Evolutionary conservation across 768 basidiomycete genomes (phyloP).

Genomic region (Xerocomellus chrysenteron): DNA sequence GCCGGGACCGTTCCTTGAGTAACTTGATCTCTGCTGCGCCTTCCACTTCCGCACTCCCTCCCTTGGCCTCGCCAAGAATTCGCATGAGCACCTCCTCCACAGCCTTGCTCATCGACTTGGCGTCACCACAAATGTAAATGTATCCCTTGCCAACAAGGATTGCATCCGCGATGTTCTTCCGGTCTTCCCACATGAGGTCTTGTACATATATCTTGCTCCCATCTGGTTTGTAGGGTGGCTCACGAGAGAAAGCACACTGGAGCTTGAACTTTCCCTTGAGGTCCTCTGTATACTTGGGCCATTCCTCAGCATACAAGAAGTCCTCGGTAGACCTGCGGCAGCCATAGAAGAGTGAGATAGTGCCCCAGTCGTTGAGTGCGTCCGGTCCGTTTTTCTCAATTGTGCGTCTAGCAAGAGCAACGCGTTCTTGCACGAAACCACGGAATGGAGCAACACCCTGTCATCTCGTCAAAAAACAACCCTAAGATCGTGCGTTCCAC

Average conservation of each 20-base stretch:
- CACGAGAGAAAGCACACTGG: constrained; percentile 88
- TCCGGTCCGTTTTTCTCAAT: constrained; percentile 94
- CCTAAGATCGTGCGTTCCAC: not conserved
- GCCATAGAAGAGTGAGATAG: constrained; percentile 93
- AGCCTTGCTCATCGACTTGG: constrained; percentile 92
- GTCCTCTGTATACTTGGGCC: constrained; percentile 83
- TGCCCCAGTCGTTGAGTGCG: constrained; percentile 93
- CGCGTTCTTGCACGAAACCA: constrained; percentile 96
- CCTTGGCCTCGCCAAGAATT: constrained; percentile 92
- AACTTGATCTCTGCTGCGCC: constrained; percentile 90
- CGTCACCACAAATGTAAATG: constrained; percentile 95
- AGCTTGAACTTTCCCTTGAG: constrained; percentile 90
- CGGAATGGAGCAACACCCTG: constrained; percentile 99
- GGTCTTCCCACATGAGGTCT: constrained; percentile 88
- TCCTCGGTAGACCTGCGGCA: constrained; percentile 89
- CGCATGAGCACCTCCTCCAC: constrained; percentile 87
- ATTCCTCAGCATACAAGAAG: constrained; percentile 94
- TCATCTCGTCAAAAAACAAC: constrained; percentile 9
- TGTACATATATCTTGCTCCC: constrained; percentile 99
- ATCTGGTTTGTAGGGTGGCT: constrained; percentile 80
- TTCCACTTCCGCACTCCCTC: constrained; percentile 83
- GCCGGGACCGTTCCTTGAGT: constrained; percentile 88
- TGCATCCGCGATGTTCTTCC: constrained; percentile 78
- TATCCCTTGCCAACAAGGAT: constrained; percentile 96
- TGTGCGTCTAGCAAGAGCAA: constrained; percentile 91